phyloP scores from a whole-genome alignment of 2,329 filamentous ascomycete genomes.

The Cephalotrichum gorgonifer region DNA sequence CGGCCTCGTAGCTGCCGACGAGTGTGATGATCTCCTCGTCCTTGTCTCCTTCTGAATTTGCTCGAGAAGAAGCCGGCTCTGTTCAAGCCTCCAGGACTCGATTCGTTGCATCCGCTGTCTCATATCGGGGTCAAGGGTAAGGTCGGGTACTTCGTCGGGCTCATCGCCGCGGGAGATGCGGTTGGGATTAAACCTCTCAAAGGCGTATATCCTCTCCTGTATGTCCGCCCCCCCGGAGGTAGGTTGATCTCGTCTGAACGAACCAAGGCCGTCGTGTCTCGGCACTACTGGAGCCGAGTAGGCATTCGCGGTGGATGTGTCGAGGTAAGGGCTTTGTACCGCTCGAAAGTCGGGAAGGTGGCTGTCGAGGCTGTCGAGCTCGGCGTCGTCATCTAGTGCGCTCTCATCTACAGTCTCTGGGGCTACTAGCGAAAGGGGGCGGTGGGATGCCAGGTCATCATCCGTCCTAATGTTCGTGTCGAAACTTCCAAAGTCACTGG shows the following conservation, averaged over 20 bases:
- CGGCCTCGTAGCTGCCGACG: slow-evolving; percentile 23
- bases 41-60: slow-evolving; percentile 82
- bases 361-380: slow-evolving; percentile 88
- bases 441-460: slow-evolving; percentile 4
- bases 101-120: slow-evolving; percentile 66
- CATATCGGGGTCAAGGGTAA: slow-evolving; percentile 41
- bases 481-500: slow-evolving; percentile 74
- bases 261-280: slow-evolving; percentile 82
- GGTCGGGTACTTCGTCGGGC: slow-evolving; percentile 38
- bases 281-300: slow-evolving; percentile 67
- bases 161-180: slow-evolving; percentile 46
- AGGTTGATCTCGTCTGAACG: slow-evolving; percentile 59
- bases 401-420: slow-evolving; percentile 18
- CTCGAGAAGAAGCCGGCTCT: slow-evolving; percentile 74
- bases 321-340: slow-evolving; percentile 31
- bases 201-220: slow-evolving; percentile 81
- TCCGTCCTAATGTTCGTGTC: slow-evolving; percentile 33
- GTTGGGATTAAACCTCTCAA: slow-evolving; percentile 74
- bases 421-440: slow-evolving; percentile 23
- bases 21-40: slow-evolving; percentile 53
- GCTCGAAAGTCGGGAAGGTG: slow-evolving; percentile 82
- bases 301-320: slow-evolving; percentile 29
- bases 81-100: slow-evolving; percentile 84
- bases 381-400: slow-evolving; percentile 54
- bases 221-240: slow-evolving; percentile 41